Base-by-base conservation (phyloP, 2,329 filamentous ascomycete species). In the Alternaria sp. region DNA sequence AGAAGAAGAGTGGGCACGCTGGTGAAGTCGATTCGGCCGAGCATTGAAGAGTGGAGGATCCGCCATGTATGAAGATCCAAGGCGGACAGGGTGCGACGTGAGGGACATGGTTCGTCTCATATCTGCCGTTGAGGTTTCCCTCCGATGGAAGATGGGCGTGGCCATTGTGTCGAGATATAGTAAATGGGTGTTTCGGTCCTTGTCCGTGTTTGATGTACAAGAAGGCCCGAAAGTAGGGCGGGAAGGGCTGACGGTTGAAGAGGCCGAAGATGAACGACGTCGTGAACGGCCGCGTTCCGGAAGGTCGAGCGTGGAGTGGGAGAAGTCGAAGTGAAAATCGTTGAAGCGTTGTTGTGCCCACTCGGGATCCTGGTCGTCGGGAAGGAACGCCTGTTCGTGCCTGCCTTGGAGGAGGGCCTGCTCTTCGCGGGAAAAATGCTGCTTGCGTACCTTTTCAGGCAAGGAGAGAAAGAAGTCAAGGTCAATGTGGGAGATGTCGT, bases 361-460 rank as follows among this genome's bases (percentile, higher is more conserved):
- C 53, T 74, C 63, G 41, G 47, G 50, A 30, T 63, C 49, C 50
- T 55, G 58, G 50, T 65, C 53, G 60, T 61, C 55, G 37, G 62
- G 56, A 60, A 67, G 61, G 64, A 59, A 50, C 44, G 65, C 63
- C 57, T 70, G 70, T 46, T 71, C 61, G 64, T 71, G 68, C 69
- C 68, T 63, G 66, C 50, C 64, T 44, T 86, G 86, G 60, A 90
- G 83, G 61, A 89, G 79, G 46, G 87, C 81, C 70, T 91, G 90
- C 80, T 96, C 92, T 78, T 94, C 90, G 53, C 83, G 84, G 23
- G 89, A 90, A 77, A 94, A 90, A 65, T 91, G 87, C 68, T 87
- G 88, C 68, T 88, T 87, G 74, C 88, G 89, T 67, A 93, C 86
- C 79, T 93, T 93, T 66, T 91, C 88, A 20, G 92, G 91, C 45